phyloP scores from a whole-genome alignment of 805 yeast genomes.

The Kluyveromyces siamensis region DNA sequence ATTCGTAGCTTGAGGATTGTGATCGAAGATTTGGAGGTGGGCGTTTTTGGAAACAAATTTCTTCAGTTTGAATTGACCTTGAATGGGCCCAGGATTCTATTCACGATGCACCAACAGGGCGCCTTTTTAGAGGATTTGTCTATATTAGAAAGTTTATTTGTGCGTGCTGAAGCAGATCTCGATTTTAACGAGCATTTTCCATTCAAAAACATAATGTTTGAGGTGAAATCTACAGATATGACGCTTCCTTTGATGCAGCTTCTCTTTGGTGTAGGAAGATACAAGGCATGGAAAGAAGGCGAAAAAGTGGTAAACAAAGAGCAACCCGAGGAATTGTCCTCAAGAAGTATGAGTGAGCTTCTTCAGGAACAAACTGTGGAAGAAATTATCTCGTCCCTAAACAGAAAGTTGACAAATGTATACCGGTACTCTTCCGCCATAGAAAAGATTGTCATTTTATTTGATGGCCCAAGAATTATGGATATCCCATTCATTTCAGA shows the following conservation, averaged over 20 bases:
- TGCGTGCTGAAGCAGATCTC: background rate
- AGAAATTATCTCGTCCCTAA: background rate
- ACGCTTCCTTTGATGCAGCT: conserved; percentile 9
- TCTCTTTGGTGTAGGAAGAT: background rate
- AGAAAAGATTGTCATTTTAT: conserved; percentile 13
- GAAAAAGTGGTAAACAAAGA: background rate
- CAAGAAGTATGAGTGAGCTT: background rate
- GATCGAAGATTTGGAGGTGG: background rate
- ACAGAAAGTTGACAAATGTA: background rate
- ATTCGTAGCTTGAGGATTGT: background rate
- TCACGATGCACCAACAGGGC: background rate
- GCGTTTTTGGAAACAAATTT: background rate
- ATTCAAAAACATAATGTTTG: conserved; percentile 4
- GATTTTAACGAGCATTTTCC: background rate
- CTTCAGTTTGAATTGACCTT: background rate
- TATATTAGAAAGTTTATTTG: background rate
- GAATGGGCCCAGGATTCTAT: background rate
- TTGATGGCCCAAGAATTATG: conserved; percentile 16
- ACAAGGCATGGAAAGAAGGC: background rate
- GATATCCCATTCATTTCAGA: conserved; percentile 17
- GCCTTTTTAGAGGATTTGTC: background rate
- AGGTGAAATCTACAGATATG: conserved; percentile 17
- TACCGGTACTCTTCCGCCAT: conserved; percentile 7
- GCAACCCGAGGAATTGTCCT: background rate
- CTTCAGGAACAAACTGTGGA: background rate